Evolutionary conservation across 371 early-diverging fungal species (phyloP).

Genomic region (Lichtheimia ramosa): DNA sequence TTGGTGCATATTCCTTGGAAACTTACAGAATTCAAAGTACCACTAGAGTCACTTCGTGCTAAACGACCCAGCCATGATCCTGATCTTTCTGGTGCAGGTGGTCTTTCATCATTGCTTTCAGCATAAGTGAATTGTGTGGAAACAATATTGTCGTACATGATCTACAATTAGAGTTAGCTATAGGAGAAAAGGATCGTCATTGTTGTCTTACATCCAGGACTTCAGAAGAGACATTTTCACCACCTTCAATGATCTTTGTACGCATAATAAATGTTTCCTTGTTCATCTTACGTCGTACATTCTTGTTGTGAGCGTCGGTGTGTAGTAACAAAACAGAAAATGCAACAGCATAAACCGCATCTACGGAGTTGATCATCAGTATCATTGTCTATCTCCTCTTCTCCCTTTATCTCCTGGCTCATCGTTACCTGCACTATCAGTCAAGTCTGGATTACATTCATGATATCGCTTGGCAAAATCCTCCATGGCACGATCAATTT

Average conservation of each 20-base stretch:
- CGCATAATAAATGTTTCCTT: slow-evolving; percentile 81
- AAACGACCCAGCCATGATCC: slow-evolving; percentile 41
- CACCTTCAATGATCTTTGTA: slow-evolving; percentile 66
- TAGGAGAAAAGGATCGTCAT: background rate
- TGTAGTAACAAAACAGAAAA: slow-evolving; percentile 89
- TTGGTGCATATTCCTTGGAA: background rate
- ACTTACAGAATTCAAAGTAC: slow-evolving; percentile 8
- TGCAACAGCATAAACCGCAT: slow-evolving; percentile 77
- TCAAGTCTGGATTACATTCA: slow-evolving; percentile 68
- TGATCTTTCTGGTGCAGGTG: slow-evolving; percentile 19
- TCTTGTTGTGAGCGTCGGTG: slow-evolving; percentile 91
- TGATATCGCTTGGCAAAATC: slow-evolving; percentile 83
- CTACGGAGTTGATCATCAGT: slow-evolving; percentile 26
- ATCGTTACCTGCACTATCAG: slow-evolving; percentile 57
- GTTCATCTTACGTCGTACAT: slow-evolving; percentile 81
- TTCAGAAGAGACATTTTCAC: slow-evolving; percentile 67
- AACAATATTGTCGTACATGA: slow-evolving; percentile 80
- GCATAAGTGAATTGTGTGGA: slow-evolving; percentile 54
- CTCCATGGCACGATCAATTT: slow-evolving; percentile 87
- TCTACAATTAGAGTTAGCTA: slow-evolving; percentile 26
- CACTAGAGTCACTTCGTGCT: slow-evolving; percentile 19
- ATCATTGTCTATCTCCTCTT: background rate
- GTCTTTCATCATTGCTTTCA: slow-evolving; percentile 44
- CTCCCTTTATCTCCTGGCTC: background rate
- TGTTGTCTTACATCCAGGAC: slow-evolving; percentile 61